phyloP scores from a whole-genome alignment of 805 yeast genomes.

The Candida ipomoeae region DNA sequence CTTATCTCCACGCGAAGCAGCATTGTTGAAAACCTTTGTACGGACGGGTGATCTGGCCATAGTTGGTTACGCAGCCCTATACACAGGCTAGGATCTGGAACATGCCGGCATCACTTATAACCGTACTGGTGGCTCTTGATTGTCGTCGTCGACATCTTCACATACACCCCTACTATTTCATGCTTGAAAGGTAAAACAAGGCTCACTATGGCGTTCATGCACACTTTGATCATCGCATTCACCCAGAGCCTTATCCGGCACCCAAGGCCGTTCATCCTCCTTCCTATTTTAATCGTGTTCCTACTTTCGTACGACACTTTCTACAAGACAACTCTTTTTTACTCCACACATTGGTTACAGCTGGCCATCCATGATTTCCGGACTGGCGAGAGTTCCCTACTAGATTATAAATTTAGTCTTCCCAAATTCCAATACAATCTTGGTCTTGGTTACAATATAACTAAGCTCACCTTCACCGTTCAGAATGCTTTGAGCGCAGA shows the following conservation, averaged over 20 bases:
- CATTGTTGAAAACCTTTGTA: neutral
- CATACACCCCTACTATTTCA: neutral
- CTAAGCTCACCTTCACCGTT: slow-evolving; percentile 7
- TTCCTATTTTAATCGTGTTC: slow-evolving; percentile 30
- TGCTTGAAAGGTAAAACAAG: neutral
- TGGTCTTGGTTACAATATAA: neutral
- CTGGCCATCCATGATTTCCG: neutral
- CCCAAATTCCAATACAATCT: neutral
- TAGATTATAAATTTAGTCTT: neutral
- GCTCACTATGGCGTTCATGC: slow-evolving; percentile 4
- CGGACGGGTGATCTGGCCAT: neutral
- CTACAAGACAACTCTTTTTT: slow-evolving; percentile 30
- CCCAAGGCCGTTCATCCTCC: slow-evolving; percentile 27
- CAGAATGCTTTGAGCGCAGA: slow-evolving; percentile 10
- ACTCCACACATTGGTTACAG: slow-evolving; percentile 1
- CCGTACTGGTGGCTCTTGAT: neutral
- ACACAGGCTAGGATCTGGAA: neutral
- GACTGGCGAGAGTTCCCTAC: neutral
- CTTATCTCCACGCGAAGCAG: neutral
- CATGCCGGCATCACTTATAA: neutral
- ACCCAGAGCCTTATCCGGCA: slow-evolving; percentile 21
- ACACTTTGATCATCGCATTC: slow-evolving; percentile 14
- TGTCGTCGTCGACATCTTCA: neutral
- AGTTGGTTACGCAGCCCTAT: neutral
- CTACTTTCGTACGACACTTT: slow-evolving; percentile 31